A percentile compares a stretch with the other conserved stretches of the same genome.
phyloP scores from a whole-genome alignment of 352 stramenopile genomes.

The Pythium scleroteichum region DNA sequence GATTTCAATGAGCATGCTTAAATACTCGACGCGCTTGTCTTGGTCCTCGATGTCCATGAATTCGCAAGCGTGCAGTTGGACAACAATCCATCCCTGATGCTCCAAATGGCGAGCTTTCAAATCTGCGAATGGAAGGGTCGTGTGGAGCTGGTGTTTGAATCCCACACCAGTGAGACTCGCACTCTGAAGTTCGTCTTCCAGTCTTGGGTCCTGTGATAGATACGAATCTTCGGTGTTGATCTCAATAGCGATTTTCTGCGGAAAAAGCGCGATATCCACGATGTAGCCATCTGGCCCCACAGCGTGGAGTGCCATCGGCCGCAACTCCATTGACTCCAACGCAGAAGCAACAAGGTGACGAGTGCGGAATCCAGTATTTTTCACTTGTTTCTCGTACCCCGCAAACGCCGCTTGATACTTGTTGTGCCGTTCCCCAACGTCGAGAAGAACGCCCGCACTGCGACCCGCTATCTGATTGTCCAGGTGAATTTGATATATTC shows the following conservation, averaged over 20 bases:
- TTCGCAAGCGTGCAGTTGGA: constrained; percentile 54
- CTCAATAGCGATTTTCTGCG: constrained; percentile 65
- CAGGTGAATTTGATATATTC: constrained; percentile 69
- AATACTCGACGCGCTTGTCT: constrained; percentile 53
- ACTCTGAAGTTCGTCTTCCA: constrained; percentile 25
- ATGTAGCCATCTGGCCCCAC: constrained; percentile 40
- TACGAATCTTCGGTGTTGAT: constrained; percentile 61
- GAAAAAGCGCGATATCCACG: constrained; percentile 50
- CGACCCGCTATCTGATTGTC: constrained; percentile 48
- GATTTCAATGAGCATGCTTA: constrained; percentile 74
- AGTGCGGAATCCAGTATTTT: constrained; percentile 58
- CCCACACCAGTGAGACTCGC: background rate
- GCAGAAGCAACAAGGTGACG: constrained; percentile 58
- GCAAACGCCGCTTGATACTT: constrained; percentile 51
- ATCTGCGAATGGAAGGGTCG: constrained; percentile 54
- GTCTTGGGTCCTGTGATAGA: constrained; percentile 17
- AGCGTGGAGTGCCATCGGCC: constrained; percentile 19
- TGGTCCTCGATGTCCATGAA: constrained; percentile 52
- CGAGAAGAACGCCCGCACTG: constrained; percentile 37
- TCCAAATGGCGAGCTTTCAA: constrained; percentile 68
- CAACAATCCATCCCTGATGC: constrained; percentile 65
- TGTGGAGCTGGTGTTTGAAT: constrained; percentile 24
- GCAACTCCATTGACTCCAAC: constrained; percentile 52
- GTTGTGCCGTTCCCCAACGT: constrained; percentile 18
- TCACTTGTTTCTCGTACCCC: constrained; percentile 46